Evolutionary conservation across 2,329 filamentous ascomycete genomes (phyloP).

Genomic region (Coniochaeta hoffmannii): DNA sequence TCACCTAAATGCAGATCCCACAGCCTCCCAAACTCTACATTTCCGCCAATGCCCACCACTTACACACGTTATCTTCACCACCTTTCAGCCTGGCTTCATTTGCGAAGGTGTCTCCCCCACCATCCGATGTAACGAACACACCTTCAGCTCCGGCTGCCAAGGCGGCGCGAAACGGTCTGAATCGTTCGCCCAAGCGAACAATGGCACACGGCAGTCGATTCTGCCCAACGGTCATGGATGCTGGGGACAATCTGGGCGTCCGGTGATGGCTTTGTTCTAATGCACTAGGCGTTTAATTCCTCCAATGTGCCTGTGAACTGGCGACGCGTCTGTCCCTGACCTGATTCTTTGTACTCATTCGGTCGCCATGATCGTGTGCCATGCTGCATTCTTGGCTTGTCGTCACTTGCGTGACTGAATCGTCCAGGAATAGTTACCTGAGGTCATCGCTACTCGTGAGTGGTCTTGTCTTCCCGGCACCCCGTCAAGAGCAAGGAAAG

Average conservation of each 20-base stretch:
- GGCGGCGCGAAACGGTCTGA: background rate
- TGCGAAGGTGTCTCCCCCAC: background rate
- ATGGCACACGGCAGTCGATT: background rate
- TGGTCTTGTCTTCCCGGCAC: background rate
- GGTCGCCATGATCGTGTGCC: background rate
- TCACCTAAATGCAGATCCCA: conserved; percentile 1
- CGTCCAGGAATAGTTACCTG: background rate
- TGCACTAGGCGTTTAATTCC: background rate
- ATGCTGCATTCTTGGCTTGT: background rate
- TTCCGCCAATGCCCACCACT: background rate
- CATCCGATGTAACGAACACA: background rate
- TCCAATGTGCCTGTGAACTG: background rate
- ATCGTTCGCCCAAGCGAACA: background rate
- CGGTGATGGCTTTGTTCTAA: background rate
- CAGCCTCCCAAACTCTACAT: background rate
- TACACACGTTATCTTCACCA: background rate
- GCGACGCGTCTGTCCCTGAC: background rate
- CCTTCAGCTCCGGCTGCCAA: conserved; percentile 1
- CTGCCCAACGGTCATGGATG: background rate
- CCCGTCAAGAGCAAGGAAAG: background rate
- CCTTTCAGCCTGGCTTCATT: background rate
- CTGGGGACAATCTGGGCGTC: background rate
- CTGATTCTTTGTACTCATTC: background rate
- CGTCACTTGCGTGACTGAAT: background rate
- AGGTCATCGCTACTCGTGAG: background rate